Evolutionary conservation across 2,329 filamentous ascomycete genomes (phyloP).

Genomic region (Colletotrichum sublineola): DNA sequence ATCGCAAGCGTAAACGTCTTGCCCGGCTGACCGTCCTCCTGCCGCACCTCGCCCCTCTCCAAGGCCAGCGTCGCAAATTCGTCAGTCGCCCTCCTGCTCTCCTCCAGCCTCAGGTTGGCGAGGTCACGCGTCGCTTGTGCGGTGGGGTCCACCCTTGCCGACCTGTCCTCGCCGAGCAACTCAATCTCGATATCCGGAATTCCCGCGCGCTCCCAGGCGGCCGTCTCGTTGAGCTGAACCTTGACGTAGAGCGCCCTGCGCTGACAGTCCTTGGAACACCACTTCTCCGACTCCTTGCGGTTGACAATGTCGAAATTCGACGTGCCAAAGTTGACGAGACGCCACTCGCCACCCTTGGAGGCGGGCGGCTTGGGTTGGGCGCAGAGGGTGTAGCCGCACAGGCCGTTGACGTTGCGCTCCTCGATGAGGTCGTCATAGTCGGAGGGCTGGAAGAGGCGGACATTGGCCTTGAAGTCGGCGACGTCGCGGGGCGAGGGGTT

Average conservation of each 20-base stretch:
- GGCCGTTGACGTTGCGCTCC: conserved; percentile 86
- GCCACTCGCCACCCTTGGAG: conserved; percentile 73
- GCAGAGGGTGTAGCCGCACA: conserved; percentile 90
- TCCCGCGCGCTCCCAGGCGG: conserved; percentile 84
- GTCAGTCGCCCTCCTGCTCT: conserved; percentile 56
- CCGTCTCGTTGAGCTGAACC: conserved; percentile 87
- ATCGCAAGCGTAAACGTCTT: conserved; percentile 63
- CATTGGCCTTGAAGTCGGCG: conserved; percentile 72
- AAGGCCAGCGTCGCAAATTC: conserved; percentile 62
- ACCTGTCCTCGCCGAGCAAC: conserved; percentile 75
- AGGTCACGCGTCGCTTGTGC: conserved; percentile 54
- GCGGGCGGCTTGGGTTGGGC: conserved; percentile 70
- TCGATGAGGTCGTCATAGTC: conserved; percentile 92
- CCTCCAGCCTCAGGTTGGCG: conserved; percentile 59
- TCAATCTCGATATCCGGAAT: conserved; percentile 70
- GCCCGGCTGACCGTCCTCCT: conserved; percentile 46
- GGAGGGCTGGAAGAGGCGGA: conserved; percentile 83
- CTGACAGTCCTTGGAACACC: conserved; percentile 87
- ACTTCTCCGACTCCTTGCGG: conserved; percentile 81
- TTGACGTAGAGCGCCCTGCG: conserved; percentile 86
- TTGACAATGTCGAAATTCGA: conserved; percentile 77
- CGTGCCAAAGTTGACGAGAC: conserved; percentile 68
- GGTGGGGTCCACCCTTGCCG: conserved; percentile 57
- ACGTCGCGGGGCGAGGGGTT: conserved; percentile 70
- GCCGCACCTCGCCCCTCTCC: conserved; percentile 59